Base-by-base conservation (phyloP, 345 rosid genomes). In the Gossypium stocksii region DNA sequence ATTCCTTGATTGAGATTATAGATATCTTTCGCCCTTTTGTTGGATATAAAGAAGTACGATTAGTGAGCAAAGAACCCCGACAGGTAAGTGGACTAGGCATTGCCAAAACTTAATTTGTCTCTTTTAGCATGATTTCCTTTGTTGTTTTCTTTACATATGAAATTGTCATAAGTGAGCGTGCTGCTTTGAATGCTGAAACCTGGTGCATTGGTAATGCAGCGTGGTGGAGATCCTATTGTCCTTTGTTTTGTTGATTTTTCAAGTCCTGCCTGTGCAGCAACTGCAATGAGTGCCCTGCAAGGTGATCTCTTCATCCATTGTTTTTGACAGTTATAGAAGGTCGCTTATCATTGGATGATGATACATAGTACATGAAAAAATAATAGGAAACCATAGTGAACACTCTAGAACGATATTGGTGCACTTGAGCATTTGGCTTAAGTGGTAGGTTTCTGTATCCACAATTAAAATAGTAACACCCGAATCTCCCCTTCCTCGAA, bases 191-290 rank as follows among this genome's bases (percentile, higher is more conserved):
- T 34, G 41, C 41, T 34, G 7, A 34, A 34, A 34, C 41, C 41
- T 34, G 41, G 41, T 34, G 41, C 41, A 34, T 34, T 34, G 41
- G 41, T 34, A 4, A 34, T 34, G 41, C 41, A 34, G 41, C 41
- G 41, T 5, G 41, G 41, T 34, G 41, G 41, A 34, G 41, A 34
- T 34, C 91, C 89, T 70, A 80, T 90, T 76, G 85, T 91, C 71
- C 92, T 90, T 70, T 93, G 97, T 81, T 93, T 91, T 84, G 98
- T 93, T 72, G 98, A 93, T 80, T 91, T 93, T 78, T 83, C 74
- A 48, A 85, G 74, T 83, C 87, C 98, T 60, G 95, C 97, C 13
- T 93, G 95, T 75, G 98, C 98, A 43, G 98, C 95, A 2, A 91
- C 97, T 70, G 95, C 98, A 49, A 78, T 91, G 84, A 91, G 89